phyloP scores from a whole-genome alignment of 768 basidiomycete species.

The Termitomyces sp. region DNA sequence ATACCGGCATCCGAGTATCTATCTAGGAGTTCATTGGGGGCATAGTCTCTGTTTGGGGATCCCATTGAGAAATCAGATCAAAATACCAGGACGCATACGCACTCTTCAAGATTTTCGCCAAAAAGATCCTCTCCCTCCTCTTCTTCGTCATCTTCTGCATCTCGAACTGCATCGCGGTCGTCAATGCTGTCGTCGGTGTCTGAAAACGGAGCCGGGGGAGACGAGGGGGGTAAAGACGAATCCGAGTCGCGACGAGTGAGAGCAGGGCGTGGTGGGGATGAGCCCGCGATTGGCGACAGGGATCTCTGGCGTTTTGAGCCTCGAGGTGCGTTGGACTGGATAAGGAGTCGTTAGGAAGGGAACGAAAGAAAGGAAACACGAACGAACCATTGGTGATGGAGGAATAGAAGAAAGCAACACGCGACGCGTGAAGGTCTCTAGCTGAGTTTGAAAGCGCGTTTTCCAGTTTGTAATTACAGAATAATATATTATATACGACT shows the following conservation, averaged over 20 bases:
- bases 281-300: constrained; percentile 46
- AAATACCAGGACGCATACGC: constrained; percentile 19
- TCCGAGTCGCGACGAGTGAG: constrained; percentile 53
- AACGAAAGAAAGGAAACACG: constrained; percentile 3
- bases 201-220: constrained; percentile 77
- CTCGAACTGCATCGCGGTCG: constrained; percentile 62
- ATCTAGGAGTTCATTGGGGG: constrained; percentile 77
- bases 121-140: constrained; percentile 96
- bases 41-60: constrained; percentile 66
- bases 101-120: constrained; percentile 75
- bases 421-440: constrained; percentile 40
- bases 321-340: constrained; percentile 30
- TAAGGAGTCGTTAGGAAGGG: neutral
- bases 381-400: constrained; percentile 33
- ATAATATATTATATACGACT: neutral
- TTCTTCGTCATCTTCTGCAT: constrained; percentile 67
- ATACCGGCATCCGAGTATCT: constrained; percentile 84
- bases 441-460: constrained; percentile 42
- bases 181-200: constrained; percentile 83
- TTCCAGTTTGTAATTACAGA: neutral
- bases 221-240: constrained; percentile 83
- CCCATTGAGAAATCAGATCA: constrained; percentile 9
- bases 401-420: constrained; percentile 20
- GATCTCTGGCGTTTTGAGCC: constrained; percentile 63
- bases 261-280: constrained; percentile 42